These are phyloP conservation scores for Juncus effusus DNA, from an alignment of 176 grass and related monocot species.

Conservation along the genomic window DNA sequence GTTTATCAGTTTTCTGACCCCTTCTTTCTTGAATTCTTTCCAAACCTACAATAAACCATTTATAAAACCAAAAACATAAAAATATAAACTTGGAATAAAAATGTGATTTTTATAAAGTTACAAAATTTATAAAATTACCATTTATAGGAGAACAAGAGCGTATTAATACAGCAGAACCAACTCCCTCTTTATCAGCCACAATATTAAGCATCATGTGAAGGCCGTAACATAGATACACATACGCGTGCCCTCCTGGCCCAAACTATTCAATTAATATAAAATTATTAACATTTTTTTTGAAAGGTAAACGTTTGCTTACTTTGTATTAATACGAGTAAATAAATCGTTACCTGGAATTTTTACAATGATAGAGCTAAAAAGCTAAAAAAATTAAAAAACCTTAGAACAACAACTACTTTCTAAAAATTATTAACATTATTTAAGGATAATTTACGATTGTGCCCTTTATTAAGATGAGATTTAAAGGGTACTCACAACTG, in stretches of 20 bases:
- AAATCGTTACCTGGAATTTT: too few relatives aligned
- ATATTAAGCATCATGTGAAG: conserved; percentile 96
- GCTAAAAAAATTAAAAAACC: not conserved
- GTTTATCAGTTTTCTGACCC: conserved; percentile 72
- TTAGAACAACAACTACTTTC: too few relatives aligned
- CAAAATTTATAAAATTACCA: conserved; percentile 28
- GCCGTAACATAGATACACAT: conserved; percentile 93
- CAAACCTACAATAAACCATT: conserved; percentile 41
- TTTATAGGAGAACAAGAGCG: conserved; percentile 73
- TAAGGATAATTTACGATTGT: not conserved
- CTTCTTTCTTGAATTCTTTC: conserved; percentile 63
- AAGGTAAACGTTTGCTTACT: too few relatives aligned
- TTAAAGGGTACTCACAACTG: conserved; percentile 40
- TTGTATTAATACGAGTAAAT: too few relatives aligned
- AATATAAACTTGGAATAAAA: not conserved
- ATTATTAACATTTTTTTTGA: not conserved
- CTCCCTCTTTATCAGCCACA: conserved; percentile 74
- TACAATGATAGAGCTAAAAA: not conserved
- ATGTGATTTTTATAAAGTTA: not conserved
- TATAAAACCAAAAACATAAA: conserved; percentile 15
- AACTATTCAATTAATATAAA: conserved; percentile 41
- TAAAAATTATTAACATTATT: not conserved
- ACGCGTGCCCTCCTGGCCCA: conserved; percentile 79
- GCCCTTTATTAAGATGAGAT: not conserved
- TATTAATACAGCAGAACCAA: conserved; percentile 80